Conservation (phyloP, 140 eudicot species). For the Oenanthe javanica region DNA sequence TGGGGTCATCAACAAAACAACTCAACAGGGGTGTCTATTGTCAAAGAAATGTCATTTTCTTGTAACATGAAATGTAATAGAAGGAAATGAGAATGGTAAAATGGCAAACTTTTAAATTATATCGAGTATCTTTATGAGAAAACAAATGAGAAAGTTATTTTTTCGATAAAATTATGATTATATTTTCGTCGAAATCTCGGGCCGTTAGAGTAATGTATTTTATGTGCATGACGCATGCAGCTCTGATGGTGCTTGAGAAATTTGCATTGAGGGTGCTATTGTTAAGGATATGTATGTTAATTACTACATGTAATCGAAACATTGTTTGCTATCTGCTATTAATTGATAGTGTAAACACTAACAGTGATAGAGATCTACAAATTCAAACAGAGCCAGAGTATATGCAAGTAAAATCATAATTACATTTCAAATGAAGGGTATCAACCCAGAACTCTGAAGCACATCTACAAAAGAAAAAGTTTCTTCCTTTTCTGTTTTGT, state of each 20-base stretch:
- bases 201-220: not conserved
- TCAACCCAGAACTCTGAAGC: not conserved
- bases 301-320: not conserved
- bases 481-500: not conserved
- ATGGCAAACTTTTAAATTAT: not conserved
- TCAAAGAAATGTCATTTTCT: not conserved
- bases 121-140: no score
- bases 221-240: no score
- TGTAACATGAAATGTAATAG: not conserved
- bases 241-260: not conserved
- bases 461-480: not conserved
- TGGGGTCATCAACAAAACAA: no score
- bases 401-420: not conserved
- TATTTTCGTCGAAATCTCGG: not conserved
- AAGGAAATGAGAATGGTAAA: not conserved
- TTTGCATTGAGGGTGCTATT: no score
- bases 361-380: not conserved
- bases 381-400: slow-evolving; percentile 4
- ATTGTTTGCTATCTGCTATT: not conserved
- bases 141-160: no score
- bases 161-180: no score
- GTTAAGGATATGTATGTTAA: no score
- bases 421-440: not conserved
- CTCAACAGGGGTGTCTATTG: no score
- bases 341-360: not conserved